These are phyloP conservation scores for Leccinellum albellum DNA, from an alignment of 768 basidiomycete genomes.

Conservation along the genomic window DNA sequence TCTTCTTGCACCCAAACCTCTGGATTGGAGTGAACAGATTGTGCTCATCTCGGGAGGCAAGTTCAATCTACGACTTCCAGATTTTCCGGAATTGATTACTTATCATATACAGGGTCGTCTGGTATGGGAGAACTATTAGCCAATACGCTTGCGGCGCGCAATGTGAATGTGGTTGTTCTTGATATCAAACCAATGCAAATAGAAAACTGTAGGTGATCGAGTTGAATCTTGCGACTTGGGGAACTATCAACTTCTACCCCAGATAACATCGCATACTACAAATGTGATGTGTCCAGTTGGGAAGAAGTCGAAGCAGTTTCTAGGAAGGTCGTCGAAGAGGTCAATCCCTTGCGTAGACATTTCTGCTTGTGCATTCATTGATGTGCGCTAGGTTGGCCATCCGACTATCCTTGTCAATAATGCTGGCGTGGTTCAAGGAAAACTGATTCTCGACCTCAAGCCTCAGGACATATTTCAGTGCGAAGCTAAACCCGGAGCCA, in stretches of 20 bases:
- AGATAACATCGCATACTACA: constrained; percentile 83
- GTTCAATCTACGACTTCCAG: constrained; percentile 15
- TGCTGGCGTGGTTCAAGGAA: constrained; percentile 91
- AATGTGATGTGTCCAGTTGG: constrained; percentile 90
- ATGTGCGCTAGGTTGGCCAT: constrained; percentile 61
- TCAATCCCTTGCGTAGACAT: constrained; percentile 26
- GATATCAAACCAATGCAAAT: constrained; percentile 76
- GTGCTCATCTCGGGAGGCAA: constrained; percentile 88
- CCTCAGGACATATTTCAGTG: constrained; percentile 81
- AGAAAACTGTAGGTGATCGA: constrained; percentile 59
- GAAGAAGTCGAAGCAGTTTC: constrained; percentile 78
- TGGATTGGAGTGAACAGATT: constrained; percentile 88
- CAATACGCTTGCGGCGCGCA: constrained; percentile 79
- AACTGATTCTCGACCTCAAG: constrained; percentile 73
- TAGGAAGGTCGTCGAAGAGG: constrained; percentile 74
- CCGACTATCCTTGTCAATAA: constrained; percentile 93
- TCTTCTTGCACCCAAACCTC: constrained; percentile 52
- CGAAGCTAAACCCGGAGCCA: constrained; percentile 48
- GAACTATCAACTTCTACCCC: constrained; percentile 4
- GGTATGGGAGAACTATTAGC: constrained; percentile 88
- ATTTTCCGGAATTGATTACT: not conserved
- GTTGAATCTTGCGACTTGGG: not conserved
- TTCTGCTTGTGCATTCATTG: not conserved
- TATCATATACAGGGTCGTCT: constrained; percentile 60
- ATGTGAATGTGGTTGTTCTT: constrained; percentile 80